A percentile compares a stretch with the other conserved stretches of the same genome.
These are phyloP conservation scores for Podosphaera xanthii DNA, from an alignment of 2,329 filamentous ascomycete genomes.

Conservation along the genomic window DNA sequence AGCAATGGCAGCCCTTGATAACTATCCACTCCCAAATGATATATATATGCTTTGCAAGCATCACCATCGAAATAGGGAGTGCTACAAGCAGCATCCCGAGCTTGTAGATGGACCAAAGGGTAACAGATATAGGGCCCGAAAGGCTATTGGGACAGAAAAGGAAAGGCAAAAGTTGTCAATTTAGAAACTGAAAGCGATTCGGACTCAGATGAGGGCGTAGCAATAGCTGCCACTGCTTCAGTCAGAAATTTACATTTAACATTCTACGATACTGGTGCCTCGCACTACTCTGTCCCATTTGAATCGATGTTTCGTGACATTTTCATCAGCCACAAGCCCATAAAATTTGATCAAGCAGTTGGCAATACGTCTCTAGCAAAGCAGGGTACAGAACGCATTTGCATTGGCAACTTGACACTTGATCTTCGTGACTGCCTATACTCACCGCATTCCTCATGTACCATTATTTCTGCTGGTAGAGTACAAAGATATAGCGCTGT, in stretches of 20 bases:
- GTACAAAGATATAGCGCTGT: not conserved
- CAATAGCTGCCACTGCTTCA: not conserved
- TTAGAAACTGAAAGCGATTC: not conserved
- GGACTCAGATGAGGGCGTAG: not conserved
- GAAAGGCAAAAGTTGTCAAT: not conserved
- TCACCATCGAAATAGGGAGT: not conserved
- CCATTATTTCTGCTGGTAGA: not conserved
- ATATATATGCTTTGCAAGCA: not conserved
- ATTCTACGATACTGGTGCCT: not conserved
- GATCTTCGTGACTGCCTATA: not conserved
- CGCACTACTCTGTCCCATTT: not conserved
- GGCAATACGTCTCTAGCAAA: not conserved
- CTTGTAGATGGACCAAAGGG: not conserved
- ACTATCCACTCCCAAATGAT: not conserved
- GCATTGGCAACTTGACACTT: not conserved
- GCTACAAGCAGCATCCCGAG: not conserved
- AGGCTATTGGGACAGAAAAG: not conserved
- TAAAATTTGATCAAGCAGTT: too few species aligned
- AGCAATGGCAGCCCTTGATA: too few species aligned
- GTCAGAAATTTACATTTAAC: not conserved
- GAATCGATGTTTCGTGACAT: not conserved
- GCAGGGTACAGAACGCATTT: not conserved
- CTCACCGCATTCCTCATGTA: not conserved
- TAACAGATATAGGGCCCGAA: not conserved
- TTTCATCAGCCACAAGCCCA: too few species aligned